Evolutionary conservation across 306 rosid species (phyloP).

Genomic region (Fagus sylvatica): DNA sequence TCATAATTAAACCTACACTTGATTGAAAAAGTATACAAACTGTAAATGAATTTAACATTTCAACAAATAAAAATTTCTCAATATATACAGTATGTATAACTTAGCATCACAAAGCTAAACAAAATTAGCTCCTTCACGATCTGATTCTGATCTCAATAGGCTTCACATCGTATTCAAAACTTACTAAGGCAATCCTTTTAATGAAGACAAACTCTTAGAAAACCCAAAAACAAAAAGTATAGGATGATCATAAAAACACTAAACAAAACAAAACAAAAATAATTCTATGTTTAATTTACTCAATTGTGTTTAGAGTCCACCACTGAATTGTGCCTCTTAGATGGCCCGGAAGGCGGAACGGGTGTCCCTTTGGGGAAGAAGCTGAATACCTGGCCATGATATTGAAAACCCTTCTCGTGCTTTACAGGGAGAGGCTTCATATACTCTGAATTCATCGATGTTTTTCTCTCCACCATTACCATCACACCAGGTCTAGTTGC

Average conservation of each 20-base stretch:
- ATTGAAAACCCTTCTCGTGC: constrained; percentile 20
- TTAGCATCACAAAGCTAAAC: background rate
- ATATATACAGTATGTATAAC: constrained; percentile 31
- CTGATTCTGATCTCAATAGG: constrained; percentile 22
- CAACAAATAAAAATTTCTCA: background rate
- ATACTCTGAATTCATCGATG: constrained; percentile 3
- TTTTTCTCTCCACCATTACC: constrained; percentile 13
- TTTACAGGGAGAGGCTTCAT: constrained; percentile 24
- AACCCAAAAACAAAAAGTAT: constrained; percentile 1
- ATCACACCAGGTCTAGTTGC: constrained; percentile 62
- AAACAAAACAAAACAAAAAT: background rate
- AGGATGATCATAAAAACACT: background rate
- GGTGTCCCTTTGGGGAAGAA: constrained; percentile 73
- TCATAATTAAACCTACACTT: background rate
- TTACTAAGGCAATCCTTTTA: constrained; percentile 20
- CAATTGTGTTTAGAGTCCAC: constrained; percentile 51
- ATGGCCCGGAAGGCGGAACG: constrained; percentile 86
- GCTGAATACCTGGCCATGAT: constrained; percentile 52
- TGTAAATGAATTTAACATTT: constrained; percentile 23
- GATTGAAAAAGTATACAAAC: background rate
- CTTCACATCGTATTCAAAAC: constrained; percentile 37
- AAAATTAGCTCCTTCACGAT: constrained; percentile 8
- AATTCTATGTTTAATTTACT: background rate
- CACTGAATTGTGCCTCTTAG: constrained; percentile 71
- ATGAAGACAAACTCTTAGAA: constrained; percentile 27